Conservation (phyloP, 306 rosid species). For the Vicia villosa region DNA sequence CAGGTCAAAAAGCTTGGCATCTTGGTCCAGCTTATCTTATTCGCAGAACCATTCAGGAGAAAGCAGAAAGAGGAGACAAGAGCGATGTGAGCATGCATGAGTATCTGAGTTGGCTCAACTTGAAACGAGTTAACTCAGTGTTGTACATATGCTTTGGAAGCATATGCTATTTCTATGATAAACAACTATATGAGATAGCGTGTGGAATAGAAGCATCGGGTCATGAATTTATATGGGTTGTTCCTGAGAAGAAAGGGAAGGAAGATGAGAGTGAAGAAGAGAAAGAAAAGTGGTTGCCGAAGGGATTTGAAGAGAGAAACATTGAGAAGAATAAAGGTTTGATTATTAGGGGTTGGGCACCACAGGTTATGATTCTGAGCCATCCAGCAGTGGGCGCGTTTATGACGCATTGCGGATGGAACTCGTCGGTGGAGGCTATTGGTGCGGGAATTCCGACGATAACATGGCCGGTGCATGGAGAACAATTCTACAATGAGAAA, state of each 20-base stretch:
- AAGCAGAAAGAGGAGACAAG: slow-evolving; percentile 31
- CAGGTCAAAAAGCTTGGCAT: slow-evolving; percentile 34
- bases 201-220: slow-evolving; percentile 26
- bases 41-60: not conserved
- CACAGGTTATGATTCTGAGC: slow-evolving; percentile 18
- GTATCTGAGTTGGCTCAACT: slow-evolving; percentile 38
- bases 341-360: slow-evolving; percentile 41
- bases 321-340: too few species aligned
- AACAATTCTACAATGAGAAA: slow-evolving; percentile 43
- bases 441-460: slow-evolving; percentile 37
- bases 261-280: slow-evolving; percentile 16
- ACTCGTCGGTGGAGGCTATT: slow-evolving; percentile 23
- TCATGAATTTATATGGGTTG: slow-evolving; percentile 32
- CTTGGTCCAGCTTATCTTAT: slow-evolving; percentile 41
- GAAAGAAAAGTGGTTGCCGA: slow-evolving; percentile 36
- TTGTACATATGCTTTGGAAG: slow-evolving; percentile 41
- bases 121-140: slow-evolving; percentile 32
- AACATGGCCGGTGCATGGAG: slow-evolving; percentile 35
- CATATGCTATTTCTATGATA: slow-evolving; percentile 6
- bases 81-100: slow-evolving; percentile 24
- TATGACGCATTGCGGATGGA: slow-evolving; percentile 42
- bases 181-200: slow-evolving; percentile 41
- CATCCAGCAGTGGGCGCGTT: slow-evolving; percentile 24
- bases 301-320: slow-evolving; percentile 34
- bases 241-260: slow-evolving; percentile 32